Base-by-base conservation (phyloP, 2,329 filamentous ascomycete species). In the Nakataea oryzae region DNA sequence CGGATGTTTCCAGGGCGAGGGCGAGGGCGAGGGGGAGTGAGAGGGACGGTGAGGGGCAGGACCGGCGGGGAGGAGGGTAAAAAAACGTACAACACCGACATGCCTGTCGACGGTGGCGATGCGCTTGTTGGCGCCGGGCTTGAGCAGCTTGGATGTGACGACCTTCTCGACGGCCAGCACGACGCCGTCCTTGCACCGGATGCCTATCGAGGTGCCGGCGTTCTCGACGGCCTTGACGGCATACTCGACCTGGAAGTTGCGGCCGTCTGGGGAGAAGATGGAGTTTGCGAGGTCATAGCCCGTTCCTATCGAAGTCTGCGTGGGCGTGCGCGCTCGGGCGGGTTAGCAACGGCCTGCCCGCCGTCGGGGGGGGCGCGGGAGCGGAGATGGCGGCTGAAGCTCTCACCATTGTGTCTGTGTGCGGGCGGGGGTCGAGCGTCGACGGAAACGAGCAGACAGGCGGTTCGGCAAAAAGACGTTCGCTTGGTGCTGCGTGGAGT, bases 221-320 rank as follows among this genome's bases (percentile, higher is more conserved):
- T 96, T 97, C 81, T 99, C 95, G 66, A 99, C 95, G 62, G 95
- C 95, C 83, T 99, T 99, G 70, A 96, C 89, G 69, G 95, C 95
- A 76, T 99, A 99, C 83, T 99, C 95, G 76, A 96, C 91, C 79
- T 99, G 95, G 78, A 99, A 99, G 78, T 99, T 99, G 70, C 95
- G 90, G 74, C 95, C 95, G 80, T 99, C 95, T 68, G 95, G 95
- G 59, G 95, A 97, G 84, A 97, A 99, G 81, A 97, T 96, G 73
- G 95, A 97, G 85, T 99, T 99, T 75, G 91, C 91, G 72, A 99
- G 89, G 86, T 99, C 95, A 81, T 99, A 99, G 74, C 95, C 95
- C 72, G 95, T 99, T 74, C 95, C 95, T 89, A 99, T 99, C 74
- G 95, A 99, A 73, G 95, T 99, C 95, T 99, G 69, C 3, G 50